Base-by-base conservation (phyloP, 2,329 filamentous ascomycete genomes). In the Xylariaceae sp. region DNA sequence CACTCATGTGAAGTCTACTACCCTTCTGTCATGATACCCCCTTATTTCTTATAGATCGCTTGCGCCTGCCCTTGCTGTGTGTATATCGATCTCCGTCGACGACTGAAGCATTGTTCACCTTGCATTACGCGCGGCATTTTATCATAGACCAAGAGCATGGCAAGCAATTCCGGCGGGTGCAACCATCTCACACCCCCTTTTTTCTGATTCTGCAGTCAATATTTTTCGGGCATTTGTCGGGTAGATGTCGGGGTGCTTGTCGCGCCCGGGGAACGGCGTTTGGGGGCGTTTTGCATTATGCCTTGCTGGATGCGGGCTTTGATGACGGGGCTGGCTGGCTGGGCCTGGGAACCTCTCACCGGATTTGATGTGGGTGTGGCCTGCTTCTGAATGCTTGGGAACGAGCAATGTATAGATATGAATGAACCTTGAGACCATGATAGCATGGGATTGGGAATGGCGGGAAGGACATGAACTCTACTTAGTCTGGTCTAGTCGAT, bases 131-230 rank as follows among this genome's bases (percentile, higher is more conserved):
- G 34, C 53, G 55, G 52, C 47, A 57, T 59, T 53, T 42, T 47
- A 57, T 45, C 37, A 55, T 57, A 59, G 57, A 59, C 37, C 40
- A 51, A 57, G 49, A 57, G 48, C 49, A 47, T 55, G 54, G 36
- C 54, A 39, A 51, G 53, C 51, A 54, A 58, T 50, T 36, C 46
- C 5, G 42, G 30, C 40, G 30, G n/a, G 49, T 45, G 40, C 51
- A 50, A 26, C 42, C n/a, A 48, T 32, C 21, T 18, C n/a, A n/a
- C n/a, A 22, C 43, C 34, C 40, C 30, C 50, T 44, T 51, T 58
- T n/a, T n/a, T n/a, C n/a, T n/a, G n/a, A n/a, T n/a, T n/a, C n/a
- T n/a, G n/a, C n/a, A n/a, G n/a, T n/a, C n/a, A n/a, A n/a, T n/a
- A n/a, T n/a, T n/a, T n/a, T n/a, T n/a, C n/a, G n/a, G n/a, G n/a